Evolutionary conservation across 768 basidiomycete genomes (phyloP), one percentile per base, ranked within the genome.

Genomic region (Tricholoma sp.): DNA sequence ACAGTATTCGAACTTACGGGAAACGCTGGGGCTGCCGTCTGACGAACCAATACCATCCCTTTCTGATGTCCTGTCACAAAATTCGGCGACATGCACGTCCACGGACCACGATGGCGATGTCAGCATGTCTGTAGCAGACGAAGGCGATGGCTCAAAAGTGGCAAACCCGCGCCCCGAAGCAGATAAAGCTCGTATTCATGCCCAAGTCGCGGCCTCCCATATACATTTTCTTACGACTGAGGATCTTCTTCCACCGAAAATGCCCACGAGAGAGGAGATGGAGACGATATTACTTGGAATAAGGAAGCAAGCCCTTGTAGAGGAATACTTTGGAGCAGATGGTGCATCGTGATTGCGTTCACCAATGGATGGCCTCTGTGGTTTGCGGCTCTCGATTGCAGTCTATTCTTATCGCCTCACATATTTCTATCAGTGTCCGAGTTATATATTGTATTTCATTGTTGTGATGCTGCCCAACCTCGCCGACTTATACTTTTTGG

Each of bases 221-320:
- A 87, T 93, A 13, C 78, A 86, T 2, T 89, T 94, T 72, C 75
- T 95, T n/a, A 74, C 83, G 17, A 73, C 85, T 17, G 85, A 88
- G 59, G 78, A 86, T 57, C 78, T 96, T 8, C 65, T 90, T 52
- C 83, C 86, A 10, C 93, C 94, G 0, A 85, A 81, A 61, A 69
- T 95, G 70, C 89, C 91, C 1, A 83, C 82, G 1, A 76, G 80
- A 55, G 81, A 83, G 47, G 90, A 95, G 69, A 88, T 92, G 88
- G 91, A 91, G 66, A 68, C 70, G 18, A 81, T 89, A 9, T 68
- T 97, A 53, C 76, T 97, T 55, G 80, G 79, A 28, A 73, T 94
- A 59, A 79, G 88, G 66, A 95, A 96, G 73, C 81, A 85, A 72
- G 86, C 86, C 18, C 70, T 96, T 44, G 82, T 92, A 54, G 87